A percentile compares a stretch with the other conserved stretches of the same genome.
These are phyloP conservation scores for Pythium pyrilobum DNA, from an alignment of 352 stramenopile genomes.

Conservation along the genomic window DNA sequence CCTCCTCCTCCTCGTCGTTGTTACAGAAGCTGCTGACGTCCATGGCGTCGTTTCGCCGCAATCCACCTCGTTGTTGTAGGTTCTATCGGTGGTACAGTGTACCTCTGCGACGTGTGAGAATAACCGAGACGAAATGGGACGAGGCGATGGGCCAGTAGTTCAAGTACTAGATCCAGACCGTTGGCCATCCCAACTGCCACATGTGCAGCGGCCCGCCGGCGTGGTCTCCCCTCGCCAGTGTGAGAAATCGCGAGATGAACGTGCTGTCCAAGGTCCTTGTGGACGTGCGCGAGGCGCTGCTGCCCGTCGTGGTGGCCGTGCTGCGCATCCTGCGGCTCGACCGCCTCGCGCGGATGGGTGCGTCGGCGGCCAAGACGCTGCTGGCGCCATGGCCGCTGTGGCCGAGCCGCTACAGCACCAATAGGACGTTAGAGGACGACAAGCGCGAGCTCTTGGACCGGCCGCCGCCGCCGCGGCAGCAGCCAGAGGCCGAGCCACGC, in stretches of 20 bases:
- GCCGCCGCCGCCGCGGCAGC: too few species aligned
- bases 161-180: not conserved
- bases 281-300: slow-evolving; percentile 14
- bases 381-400: slow-evolving; percentile 8
- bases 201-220: too few species aligned
- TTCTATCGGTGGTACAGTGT: too few species aligned
- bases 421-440: not conserved
- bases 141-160: not conserved
- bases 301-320: slow-evolving; percentile 15
- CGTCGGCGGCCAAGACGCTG: slow-evolving; percentile 7
- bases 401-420: not conserved
- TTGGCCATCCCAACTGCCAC: too few species aligned
- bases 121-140: not conserved
- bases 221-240: too few species aligned
- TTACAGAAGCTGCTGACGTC: not conserved
- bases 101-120: not conserved
- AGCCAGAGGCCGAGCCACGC: too few species aligned
- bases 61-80: not conserved
- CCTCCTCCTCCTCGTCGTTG: not conserved
- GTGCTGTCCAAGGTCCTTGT: slow-evolving; percentile 23
- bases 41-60: not conserved
- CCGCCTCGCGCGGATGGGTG: not conserved
- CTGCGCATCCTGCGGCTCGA: slow-evolving; percentile 21
- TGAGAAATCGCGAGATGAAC: too few species aligned
- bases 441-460: too few species aligned